Evolutionary conservation across 257 asterid species (phyloP).

Genomic region (Penstemon barbatus): DNA sequence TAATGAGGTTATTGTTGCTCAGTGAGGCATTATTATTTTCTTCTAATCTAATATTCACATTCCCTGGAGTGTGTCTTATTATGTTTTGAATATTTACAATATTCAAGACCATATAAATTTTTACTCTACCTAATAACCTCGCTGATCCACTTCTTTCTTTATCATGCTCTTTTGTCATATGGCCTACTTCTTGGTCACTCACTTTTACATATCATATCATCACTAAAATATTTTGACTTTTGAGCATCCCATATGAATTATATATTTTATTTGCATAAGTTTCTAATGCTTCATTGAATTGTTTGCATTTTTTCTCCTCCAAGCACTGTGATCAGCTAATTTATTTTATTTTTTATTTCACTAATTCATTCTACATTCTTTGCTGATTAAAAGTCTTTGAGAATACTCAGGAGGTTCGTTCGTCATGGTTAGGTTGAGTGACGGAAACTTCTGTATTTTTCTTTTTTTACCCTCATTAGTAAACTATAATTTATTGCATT

Average conservation of each 20-base stretch:
- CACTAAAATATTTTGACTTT: neutral
- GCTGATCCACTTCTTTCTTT: conserved; percentile 7
- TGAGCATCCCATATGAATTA: neutral
- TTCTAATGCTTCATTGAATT: neutral
- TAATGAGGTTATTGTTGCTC: no score
- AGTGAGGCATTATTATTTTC: no score
- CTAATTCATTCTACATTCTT: neutral
- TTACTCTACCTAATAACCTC: no score
- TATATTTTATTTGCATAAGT: neutral
- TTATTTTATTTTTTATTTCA: neutral
- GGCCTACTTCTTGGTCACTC: conserved; percentile 1
- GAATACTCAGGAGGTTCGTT: neutral
- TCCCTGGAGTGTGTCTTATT: no score
- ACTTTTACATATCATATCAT: neutral
- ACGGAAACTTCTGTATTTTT: neutral
- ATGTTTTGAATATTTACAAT: no score
- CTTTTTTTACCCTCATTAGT: neutral
- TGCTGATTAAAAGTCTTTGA: neutral
- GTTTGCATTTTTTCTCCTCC: conserved; percentile 7
- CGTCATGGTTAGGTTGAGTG: conserved; percentile 7
- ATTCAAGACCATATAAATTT: no score
- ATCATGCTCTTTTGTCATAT: neutral
- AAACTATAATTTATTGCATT: neutral
- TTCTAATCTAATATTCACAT: no score
- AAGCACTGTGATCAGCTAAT: neutral